A percentile compares a stretch with the other conserved stretches of the same genome.
Conservation (phyloP, 257 asterid genomes). For the Nicotiana sylvestris region DNA sequence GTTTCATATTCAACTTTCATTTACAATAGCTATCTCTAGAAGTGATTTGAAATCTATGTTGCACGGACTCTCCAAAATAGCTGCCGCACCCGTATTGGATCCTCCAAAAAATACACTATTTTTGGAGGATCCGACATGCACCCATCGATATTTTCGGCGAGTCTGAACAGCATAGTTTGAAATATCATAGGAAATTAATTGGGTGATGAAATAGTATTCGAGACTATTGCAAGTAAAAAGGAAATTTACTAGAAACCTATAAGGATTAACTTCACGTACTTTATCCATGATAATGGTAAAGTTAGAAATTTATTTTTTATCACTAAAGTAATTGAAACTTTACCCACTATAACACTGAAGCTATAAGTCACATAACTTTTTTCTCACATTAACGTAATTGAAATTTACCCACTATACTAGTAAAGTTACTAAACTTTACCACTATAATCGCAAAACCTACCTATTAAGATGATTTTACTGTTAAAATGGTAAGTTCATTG, state of each 20-base stretch:
- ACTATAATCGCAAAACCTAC: not conserved
- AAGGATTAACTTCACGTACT: not conserved
- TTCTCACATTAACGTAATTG: too few species aligned
- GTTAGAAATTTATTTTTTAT: too few species aligned
- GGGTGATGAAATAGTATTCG: not conserved
- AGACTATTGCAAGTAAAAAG: not conserved
- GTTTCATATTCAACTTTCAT: conserved; percentile 45
- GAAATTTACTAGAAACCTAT: not conserved
- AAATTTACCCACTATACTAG: too few species aligned
- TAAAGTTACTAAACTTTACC: too few species aligned
- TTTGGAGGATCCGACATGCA: too few species aligned
- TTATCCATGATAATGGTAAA: not conserved
- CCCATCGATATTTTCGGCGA: too few species aligned
- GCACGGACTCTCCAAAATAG: too few species aligned
- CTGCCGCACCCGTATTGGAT: too few species aligned
- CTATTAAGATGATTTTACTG: not conserved
- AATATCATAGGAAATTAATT: not conserved
- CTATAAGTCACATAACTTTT: not conserved
- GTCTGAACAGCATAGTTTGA: not conserved
- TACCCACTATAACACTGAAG: not conserved
- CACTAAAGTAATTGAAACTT: too few species aligned
- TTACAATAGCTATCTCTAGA: conserved; percentile 18
- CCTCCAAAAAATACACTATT: too few species aligned
- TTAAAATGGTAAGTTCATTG: not conserved
- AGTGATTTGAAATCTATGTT: not conserved